Base-by-base conservation (phyloP, 2,329 filamentous ascomycete genomes). In the Atkinsonella texensis region DNA sequence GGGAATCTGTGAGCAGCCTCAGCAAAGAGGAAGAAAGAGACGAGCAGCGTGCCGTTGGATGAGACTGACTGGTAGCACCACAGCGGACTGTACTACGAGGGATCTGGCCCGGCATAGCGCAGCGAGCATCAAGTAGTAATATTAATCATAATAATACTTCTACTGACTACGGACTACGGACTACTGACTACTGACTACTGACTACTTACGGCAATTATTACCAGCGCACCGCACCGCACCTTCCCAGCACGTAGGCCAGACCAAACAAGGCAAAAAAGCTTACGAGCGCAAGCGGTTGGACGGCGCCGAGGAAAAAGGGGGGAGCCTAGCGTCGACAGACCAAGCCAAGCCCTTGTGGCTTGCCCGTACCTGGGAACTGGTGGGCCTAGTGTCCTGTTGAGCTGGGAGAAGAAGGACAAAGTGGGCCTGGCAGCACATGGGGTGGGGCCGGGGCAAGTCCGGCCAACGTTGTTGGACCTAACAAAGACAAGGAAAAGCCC, bases 311-410 rank as follows among this genome's bases (percentile, higher is more conserved):
- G 28, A 49, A 17, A 13, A 17, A 15, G 20, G 11, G 15, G 23
- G 23, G 12, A 28, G 43, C 41, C 17, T 18, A 31, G 20, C 28
- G 43, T 15, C 10, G 28, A 13, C 43, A n/a, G 46, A 35, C 20
- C 10, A 33, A 18, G 33, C 46, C 28, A 28, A 28, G 12, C 32
- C 13, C 20, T 39, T 33, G 48, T 35, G 48, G 48, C 41, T 38
- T 50, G 48, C 28, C 18, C 48, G 48, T 50, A 13, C 48, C 48
- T 50, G 17, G 41, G 28, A 40, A 13, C 38, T n/a, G 23, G 38
- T 15, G 28, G 46, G 46, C 39, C 47, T 10, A 3, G 47, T 39
- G 35, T 4, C 18, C 15, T 13, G 46, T 18, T 20, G 12, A 12
- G 35, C 46, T 47, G 12, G 5, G 28, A 31, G 44, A n/a, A 33